phyloP scores from a whole-genome alignment of 2,329 filamentous ascomycete species.

The Camillea tinctor region DNA sequence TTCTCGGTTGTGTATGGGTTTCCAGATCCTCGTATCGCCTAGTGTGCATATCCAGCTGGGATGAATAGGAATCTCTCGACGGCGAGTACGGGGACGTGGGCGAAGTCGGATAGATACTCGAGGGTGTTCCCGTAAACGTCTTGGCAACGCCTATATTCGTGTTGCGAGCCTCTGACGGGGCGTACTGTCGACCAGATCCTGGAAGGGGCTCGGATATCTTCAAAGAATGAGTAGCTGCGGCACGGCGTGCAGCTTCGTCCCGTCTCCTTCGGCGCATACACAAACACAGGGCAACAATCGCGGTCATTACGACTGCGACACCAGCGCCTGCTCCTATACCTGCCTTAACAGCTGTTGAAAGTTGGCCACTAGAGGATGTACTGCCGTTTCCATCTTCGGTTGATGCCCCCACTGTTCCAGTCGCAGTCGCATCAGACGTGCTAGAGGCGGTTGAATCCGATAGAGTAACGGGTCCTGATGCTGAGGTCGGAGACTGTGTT shows the following conservation, averaged over 20 bases:
- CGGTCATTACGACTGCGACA: slow-evolving; percentile 40
- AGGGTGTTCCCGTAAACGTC: slow-evolving; percentile 15
- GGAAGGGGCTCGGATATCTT: slow-evolving; percentile 54
- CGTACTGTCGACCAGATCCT: slow-evolving; percentile 40
- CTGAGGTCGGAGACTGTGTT: slow-evolving; percentile 6
- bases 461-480: slow-evolving; percentile 8
- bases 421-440: slow-evolving; percentile 2
- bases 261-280: slow-evolving; percentile 36
- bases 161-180: slow-evolving; percentile 20
- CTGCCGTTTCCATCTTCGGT: background rate
- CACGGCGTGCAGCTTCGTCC: slow-evolving; percentile 21
- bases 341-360: slow-evolving; percentile 45
- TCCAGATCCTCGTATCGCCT: slow-evolving; percentile 59
- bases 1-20: slow-evolving; percentile 48
- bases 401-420: slow-evolving; percentile 1
- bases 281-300: slow-evolving; percentile 39
- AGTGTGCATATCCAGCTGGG: slow-evolving; percentile 47
- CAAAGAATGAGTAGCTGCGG: slow-evolving; percentile 25
- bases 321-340: slow-evolving; percentile 50
- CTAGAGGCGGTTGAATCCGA: slow-evolving; percentile 9
- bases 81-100: slow-evolving; percentile 21
- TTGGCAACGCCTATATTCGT: slow-evolving; percentile 26
- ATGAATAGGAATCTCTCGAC: slow-evolving; percentile 19
- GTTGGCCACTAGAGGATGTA: slow-evolving; percentile 21
- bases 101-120: slow-evolving; percentile 5